Conservation (phyloP, 2,329 filamentous ascomycete genomes). For the Aspergillus intermedius region DNA sequence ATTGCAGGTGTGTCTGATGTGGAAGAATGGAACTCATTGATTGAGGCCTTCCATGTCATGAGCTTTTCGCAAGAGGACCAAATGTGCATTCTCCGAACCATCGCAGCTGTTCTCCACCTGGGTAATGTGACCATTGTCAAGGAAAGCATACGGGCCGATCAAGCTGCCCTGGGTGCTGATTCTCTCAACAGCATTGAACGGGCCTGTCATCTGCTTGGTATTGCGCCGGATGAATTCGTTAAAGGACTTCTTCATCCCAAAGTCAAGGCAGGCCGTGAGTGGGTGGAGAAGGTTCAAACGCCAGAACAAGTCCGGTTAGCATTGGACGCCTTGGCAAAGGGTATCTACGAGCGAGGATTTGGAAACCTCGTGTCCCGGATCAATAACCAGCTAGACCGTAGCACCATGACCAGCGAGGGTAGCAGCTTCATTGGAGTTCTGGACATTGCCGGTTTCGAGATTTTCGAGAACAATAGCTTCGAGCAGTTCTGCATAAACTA, state of each 20-base stretch:
- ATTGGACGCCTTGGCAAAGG: constrained; percentile 87
- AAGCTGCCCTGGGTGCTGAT: constrained; percentile 73
- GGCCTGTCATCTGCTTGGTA: constrained; percentile 78
- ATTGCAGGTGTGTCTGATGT: constrained; percentile 85
- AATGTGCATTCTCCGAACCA: constrained; percentile 70
- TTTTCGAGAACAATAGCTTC: constrained; percentile 97
- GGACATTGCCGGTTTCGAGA: constrained; percentile 98
- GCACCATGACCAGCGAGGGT: constrained; percentile 74
- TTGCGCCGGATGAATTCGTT: constrained; percentile 76
- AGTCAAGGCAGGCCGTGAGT: constrained; percentile 92
- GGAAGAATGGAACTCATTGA: constrained; percentile 81
- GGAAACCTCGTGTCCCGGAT: constrained; percentile 87
- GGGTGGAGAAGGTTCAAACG: constrained; percentile 97
- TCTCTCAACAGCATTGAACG: constrained; percentile 67
- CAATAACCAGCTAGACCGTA: constrained; percentile 85
- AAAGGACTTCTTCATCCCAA: constrained; percentile 84
- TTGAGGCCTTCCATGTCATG: constrained; percentile 94
- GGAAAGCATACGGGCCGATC: constrained; percentile 84
- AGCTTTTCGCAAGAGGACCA: constrained; percentile 84
- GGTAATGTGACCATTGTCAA: constrained; percentile 87
- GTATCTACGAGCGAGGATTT: constrained; percentile 95
- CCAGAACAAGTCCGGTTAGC: constrained; percentile 89
- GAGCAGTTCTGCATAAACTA: constrained; percentile 99
- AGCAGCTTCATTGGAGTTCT: constrained; percentile 95
- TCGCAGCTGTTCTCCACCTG: constrained; percentile 86